Base-by-base conservation (phyloP, 352 stramenopile genomes). In the Blastocystis sp. region DNA sequence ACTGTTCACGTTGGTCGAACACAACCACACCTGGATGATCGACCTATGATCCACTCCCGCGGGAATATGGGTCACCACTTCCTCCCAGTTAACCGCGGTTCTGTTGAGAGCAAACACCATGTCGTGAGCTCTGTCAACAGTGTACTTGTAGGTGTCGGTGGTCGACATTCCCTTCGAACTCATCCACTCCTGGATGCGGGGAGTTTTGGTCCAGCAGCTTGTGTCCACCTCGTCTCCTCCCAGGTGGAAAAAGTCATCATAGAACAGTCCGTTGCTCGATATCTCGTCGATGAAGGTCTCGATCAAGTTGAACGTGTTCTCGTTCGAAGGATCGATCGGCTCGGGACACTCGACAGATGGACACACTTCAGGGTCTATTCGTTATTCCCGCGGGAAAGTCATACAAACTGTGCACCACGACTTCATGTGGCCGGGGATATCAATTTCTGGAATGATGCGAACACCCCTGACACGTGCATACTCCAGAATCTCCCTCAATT, bases 221-320 rank as follows among this genome's bases (percentile, higher is more conserved):
- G 91, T 89, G 47, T 92, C 37, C 15, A 94, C 92, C 90, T 94
- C 93, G 84, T 94, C 93, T 43, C 92, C 92, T 53, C 93, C 93
- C 4, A 94, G 66, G 90, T 95, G 93, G 20, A 94, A 76, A 50
- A 92, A 92, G 20, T 90, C 76, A 59, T 93, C 92, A 0, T 90
- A 90, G 80, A 94, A 94, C 9, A 94, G 50, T 20, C 64, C 76
- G 7, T 23, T 18, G 26, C 43, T 69, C 23, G 89, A 79, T 50
- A 90, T 18, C 64, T 93, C 91, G 9, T 23, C 76, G 18, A 92
- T 54, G 29, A 93, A 70, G 18, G 29, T 39, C 43, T 62, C 73
- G 47, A 93, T 87, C 15, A 93, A 29, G 9, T 88, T 84, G 34
- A 89, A 91, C 3, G 90, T 91, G 18, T 75, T 20, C n/a, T 92